Conservation (phyloP, 176 grass and related monocot species). For the Oryza glaberrima region DNA sequence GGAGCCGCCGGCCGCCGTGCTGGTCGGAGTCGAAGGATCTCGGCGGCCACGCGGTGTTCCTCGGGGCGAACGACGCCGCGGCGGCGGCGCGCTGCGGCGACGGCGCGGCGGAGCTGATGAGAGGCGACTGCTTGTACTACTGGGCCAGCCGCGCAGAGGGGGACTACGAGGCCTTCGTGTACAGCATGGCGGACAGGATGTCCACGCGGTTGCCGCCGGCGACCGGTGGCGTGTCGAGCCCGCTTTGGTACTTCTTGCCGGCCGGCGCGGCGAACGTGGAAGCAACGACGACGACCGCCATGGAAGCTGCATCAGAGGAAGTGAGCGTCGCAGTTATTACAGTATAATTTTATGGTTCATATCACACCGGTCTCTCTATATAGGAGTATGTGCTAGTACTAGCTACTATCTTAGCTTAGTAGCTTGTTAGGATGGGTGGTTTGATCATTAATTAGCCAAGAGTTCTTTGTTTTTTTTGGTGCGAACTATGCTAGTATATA, state of each 20-base stretch:
- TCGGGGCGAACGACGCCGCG: conserved; percentile 26
- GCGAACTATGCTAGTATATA: too few species aligned
- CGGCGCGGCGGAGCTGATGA: not conserved
- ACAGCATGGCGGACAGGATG: not conserved
- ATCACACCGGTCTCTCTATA: not conserved
- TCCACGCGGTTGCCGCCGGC: conserved; percentile 11
- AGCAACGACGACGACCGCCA: too few species aligned
- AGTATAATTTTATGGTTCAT: not conserved
- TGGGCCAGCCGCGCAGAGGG: not conserved
- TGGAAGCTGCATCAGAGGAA: not conserved
- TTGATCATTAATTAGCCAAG: not conserved
- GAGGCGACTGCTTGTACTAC: conserved; percentile 30
- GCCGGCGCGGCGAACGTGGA: not conserved
- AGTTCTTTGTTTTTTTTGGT: too few species aligned
- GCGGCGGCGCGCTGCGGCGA: not conserved
- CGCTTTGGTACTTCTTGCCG: conserved; percentile 31
- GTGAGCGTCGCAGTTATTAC: not conserved
- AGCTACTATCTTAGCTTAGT: too few species aligned
- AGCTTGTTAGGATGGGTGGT: not conserved
- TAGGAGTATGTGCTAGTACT: too few species aligned
- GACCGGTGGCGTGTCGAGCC: conserved; percentile 7
- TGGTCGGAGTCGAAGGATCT: conserved; percentile 22
- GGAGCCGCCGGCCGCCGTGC: not conserved
- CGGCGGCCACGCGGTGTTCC: conserved; percentile 13
- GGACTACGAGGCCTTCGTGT: conserved; percentile 20